Evolutionary conservation across 2,329 filamentous ascomycete genomes (phyloP).

Genomic region (Metarhizium brunneum): DNA sequence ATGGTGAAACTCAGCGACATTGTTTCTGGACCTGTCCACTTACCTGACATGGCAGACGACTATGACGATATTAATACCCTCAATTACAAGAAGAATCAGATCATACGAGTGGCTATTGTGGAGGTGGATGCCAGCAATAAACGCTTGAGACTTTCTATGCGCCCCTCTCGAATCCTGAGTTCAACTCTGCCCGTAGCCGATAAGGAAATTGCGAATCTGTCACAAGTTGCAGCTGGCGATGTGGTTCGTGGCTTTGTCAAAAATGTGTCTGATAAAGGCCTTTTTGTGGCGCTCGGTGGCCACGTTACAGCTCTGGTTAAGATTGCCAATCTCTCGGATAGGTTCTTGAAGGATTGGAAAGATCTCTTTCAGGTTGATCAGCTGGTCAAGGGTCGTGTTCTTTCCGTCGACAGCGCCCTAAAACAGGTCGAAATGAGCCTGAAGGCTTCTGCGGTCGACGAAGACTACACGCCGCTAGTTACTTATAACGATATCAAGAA

Average conservation of each 20-base stretch:
- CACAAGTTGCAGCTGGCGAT: constrained; percentile 68
- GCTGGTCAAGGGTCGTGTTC: constrained; percentile 79
- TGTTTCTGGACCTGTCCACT: constrained; percentile 68
- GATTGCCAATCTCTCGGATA: constrained; percentile 81
- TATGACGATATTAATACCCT: constrained; percentile 71
- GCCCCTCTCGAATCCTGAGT: constrained; percentile 82
- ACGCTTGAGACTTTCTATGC: constrained; percentile 68
- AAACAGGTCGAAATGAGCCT: constrained; percentile 77
- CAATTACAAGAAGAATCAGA: constrained; percentile 71
- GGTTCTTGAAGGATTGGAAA: constrained; percentile 94
- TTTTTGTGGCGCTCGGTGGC: constrained; percentile 79
- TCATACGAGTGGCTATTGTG: constrained; percentile 78
- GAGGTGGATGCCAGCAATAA: constrained; percentile 78
- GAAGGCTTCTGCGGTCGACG: constrained; percentile 75
- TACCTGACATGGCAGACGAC: constrained; percentile 80
- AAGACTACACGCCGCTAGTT: constrained; percentile 65
- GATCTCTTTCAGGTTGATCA: constrained; percentile 79
- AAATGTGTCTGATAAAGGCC: constrained; percentile 77
- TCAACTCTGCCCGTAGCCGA: constrained; percentile 76
- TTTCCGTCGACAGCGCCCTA: constrained; percentile 56
- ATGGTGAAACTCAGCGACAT: constrained; percentile 77
- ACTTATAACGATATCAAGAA: constrained; percentile 67
- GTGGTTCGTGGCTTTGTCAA: constrained; percentile 87
- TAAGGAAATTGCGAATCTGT: constrained; percentile 60
- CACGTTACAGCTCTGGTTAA: constrained; percentile 75